Evolutionary conservation across 345 rosid genomes (phyloP), one percentile per base, ranked within the genome.

Genomic region (Salix brachista): DNA sequence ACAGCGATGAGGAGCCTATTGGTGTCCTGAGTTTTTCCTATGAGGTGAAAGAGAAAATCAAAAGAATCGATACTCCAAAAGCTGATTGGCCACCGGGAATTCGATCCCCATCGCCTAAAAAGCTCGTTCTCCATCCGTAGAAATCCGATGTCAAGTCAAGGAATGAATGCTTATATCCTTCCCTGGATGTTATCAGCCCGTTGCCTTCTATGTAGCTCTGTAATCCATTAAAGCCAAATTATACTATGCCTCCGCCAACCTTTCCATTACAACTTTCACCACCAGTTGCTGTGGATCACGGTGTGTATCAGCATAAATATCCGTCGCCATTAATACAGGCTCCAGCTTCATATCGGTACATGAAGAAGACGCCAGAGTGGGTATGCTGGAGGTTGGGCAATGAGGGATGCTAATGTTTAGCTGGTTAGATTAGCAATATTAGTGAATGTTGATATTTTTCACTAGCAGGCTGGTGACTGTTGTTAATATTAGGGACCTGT

Each of bases 1-100:
- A 30, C 44, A 18, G 86, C 30, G 86, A 88, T 2, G 85, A 84
- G 8, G 81, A 72, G 81, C 64, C 77, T n/a, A 88, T 75, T 14
- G 91, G 91, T 54, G 80, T 82, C 19, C 73, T 88, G 66, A 80
- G 79, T 50, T 83, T 88, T 44, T 86, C 75, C 16, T 88, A 79
- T 25, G 74, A 58, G 69, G 4, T 85, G 16, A 77, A 37, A 1
- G 85, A 82, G 65, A 80, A n/a, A 28, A 18, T 26, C 6, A 23
- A 61, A 8, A 41, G 9, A 56, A 30, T 23, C 26, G 62, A 32
- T 34, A 50, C 71, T 39, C 76, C 77, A 13, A 52, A 36, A 50
- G 39, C 3, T n/a, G 23, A 28, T 16, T n/a, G 12, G 39, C 25
- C 23, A n/a, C 56, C 42, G 0, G 42, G 74, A 42, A 28, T 41